Base-by-base conservation (phyloP, 768 basidiomycete genomes). In the Podaxis pistillaris region DNA sequence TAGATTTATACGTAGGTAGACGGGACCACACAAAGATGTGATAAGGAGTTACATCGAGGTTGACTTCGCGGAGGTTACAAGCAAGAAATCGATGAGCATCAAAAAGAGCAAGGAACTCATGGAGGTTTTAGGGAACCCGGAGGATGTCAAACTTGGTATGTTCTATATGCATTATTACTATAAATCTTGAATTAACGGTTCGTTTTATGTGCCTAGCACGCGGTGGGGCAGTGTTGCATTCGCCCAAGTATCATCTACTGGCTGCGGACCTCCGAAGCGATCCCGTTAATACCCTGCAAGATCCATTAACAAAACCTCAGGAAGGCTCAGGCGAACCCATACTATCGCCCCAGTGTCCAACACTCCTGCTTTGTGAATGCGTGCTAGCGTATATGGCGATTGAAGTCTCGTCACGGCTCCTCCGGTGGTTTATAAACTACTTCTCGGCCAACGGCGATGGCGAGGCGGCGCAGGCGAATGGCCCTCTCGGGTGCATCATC, bases 331-430 rank as follows among this genome's bases (percentile, higher is more conserved):
- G 19, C 12, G 59, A 65, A 17, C 66, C 78, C 8, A 63, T 85
- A 17, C 78, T 96, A 37, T 87, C 90, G 15, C 79, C 84, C 0
- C 67, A 78, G 1, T 69, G 87, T 12, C 94, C 96, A 3, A 96
- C 94, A 0, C 83, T 98, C 1, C 78, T 98, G 24, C 75, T 98
- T 8, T 94, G 93, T 64, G 96, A 98, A 80, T 98, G 96, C 67
- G 91, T 98, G 17, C 82, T 97, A 59, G 94, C 87, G 13, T 98
- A 99, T 74, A 91, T 98, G 82, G 68, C 77, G 0, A 86, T 91
- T 0, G 69, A 74, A 2, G 76, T 80, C 2, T 88, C 88, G 1
- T 78, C 82, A 30, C 76, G 76, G 0, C 70, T 97, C 12, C 76
- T 97, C 1, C 72, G 76, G 40, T 96, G 92, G 91, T 94, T 96